Conservation (phyloP, 164 flowering plant genomes). For the Platanus orientalis region DNA sequence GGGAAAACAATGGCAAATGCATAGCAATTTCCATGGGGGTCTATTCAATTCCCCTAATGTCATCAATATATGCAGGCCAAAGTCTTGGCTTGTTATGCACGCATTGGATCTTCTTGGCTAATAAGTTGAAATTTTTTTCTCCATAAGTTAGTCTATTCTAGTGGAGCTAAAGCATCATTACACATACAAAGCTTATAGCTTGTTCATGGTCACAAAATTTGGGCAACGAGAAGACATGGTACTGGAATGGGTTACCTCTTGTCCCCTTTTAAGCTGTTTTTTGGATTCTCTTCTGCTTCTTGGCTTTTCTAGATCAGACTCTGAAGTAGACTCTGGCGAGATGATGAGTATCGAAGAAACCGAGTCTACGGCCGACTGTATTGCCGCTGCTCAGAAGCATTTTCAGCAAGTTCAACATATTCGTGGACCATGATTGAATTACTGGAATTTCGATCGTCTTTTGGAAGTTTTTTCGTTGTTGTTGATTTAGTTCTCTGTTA, state of each 20-base stretch:
- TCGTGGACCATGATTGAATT: slow-evolving; percentile 3
- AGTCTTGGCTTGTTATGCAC: too few species aligned
- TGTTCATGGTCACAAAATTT: too few species aligned
- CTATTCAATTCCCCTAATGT: too few species aligned
- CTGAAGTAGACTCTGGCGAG: background rate
- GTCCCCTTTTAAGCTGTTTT: background rate
- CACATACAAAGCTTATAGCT: background rate
- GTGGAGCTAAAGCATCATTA: background rate
- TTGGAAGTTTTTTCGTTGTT: too few species aligned
- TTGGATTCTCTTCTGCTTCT: background rate
- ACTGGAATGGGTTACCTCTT: background rate
- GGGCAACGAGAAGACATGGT: background rate
- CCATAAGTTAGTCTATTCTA: too few species aligned
- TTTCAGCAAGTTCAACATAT: slow-evolving; percentile 12
- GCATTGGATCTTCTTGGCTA: too few species aligned
- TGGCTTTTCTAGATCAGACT: background rate
- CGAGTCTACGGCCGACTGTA: background rate
- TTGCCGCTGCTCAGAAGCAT: slow-evolving; percentile 10
- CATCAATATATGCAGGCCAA: too few species aligned
- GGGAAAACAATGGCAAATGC: too few species aligned
- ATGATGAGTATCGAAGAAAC: background rate
- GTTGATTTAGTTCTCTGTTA: too few species aligned
- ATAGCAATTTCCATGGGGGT: too few species aligned
- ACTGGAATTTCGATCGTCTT: too few species aligned
- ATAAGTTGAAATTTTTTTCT: too few species aligned